Evolutionary conservation across 2,329 filamentous ascomycete genomes (phyloP).

Genomic region (Leptographium procerum): DNA sequence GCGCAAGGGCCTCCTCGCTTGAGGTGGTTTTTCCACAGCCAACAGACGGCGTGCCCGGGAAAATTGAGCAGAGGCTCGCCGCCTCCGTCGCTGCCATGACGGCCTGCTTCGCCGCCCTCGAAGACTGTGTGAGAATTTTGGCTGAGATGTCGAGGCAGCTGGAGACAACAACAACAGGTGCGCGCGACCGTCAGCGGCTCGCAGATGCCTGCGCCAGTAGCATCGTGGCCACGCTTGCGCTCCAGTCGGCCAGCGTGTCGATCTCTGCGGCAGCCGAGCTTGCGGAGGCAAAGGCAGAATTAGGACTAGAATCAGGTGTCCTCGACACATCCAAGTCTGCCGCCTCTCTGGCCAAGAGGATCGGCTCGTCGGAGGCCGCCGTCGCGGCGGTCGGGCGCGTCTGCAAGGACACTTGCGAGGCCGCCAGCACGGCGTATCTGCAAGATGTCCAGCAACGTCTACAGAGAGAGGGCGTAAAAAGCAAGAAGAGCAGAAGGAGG

Average conservation of each 20-base stretch:
- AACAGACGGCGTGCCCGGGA: not conserved
- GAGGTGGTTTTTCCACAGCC: not conserved
- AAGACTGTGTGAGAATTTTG: not conserved
- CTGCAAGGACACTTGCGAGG: not conserved
- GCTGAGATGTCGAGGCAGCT: not conserved
- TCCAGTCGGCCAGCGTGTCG: not conserved
- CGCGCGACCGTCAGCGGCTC: not conserved
- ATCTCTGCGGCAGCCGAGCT: not conserved
- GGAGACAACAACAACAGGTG: not conserved
- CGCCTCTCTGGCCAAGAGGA: not conserved
- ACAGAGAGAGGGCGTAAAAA: not conserved
- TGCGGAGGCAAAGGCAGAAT: no score
- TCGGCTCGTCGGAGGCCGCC: not conserved
- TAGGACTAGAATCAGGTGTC: no score
- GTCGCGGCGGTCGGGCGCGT: not conserved
- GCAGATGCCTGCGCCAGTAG: not conserved
- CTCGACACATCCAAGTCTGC: not conserved
- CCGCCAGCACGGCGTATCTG: not conserved
- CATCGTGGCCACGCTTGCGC: not conserved
- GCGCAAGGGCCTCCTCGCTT: not conserved
- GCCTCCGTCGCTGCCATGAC: not conserved
- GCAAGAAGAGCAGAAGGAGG: not conserved
- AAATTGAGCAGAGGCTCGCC: not conserved
- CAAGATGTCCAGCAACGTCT: not conserved
- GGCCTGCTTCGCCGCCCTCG: not conserved